A percentile compares a stretch with the other conserved stretches of the same genome.
phyloP scores from a whole-genome alignment of 495 filamentous ascomycete species.

The Astrothelium macrocarpum region DNA sequence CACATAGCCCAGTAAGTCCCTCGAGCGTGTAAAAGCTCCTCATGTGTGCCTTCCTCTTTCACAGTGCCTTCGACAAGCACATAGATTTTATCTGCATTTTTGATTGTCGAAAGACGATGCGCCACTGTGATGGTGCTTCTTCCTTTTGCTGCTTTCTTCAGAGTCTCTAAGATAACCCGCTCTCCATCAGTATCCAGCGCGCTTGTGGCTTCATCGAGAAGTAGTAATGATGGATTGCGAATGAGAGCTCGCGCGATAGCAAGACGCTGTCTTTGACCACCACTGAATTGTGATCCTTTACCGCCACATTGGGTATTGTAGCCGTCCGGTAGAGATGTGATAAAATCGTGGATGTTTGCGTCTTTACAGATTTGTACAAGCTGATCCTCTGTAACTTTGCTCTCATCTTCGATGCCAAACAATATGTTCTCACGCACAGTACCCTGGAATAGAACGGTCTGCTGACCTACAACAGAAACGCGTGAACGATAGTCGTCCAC shows the following conservation, averaged over 20 bases:
- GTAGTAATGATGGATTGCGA: conserved; percentile 68
- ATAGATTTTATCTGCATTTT: conserved; percentile 75
- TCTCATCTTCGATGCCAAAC: neutral
- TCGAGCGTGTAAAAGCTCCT: conserved; percentile 48
- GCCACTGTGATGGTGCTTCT: conserved; percentile 81
- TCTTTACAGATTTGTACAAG: conserved; percentile 32
- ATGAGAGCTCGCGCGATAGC: conserved; percentile 84
- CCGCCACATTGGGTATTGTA: neutral
- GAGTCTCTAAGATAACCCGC: conserved; percentile 54
- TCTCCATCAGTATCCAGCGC: conserved; percentile 86
- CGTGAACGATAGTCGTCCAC: conserved; percentile 2
- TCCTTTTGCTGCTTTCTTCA: conserved; percentile 22
- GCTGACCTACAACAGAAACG: conserved; percentile 7
- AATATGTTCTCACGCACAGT: conserved; percentile 12
- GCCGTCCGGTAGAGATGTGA: conserved; percentile 39
- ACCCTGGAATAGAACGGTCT: conserved; percentile 11
- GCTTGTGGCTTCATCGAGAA: conserved; percentile 83
- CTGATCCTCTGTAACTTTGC: neutral
- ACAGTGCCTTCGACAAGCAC: conserved; percentile 68
- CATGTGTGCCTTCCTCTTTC: conserved; percentile 63
- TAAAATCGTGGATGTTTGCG: conserved; percentile 50
- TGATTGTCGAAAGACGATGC: conserved; percentile 76
- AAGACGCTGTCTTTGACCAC: conserved; percentile 81
- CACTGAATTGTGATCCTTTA: conserved; percentile 64
- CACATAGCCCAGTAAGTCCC: too few species aligned